Conservation (phyloP, 169 alveolate genomes). For the Plasmodium relictum region DNA sequence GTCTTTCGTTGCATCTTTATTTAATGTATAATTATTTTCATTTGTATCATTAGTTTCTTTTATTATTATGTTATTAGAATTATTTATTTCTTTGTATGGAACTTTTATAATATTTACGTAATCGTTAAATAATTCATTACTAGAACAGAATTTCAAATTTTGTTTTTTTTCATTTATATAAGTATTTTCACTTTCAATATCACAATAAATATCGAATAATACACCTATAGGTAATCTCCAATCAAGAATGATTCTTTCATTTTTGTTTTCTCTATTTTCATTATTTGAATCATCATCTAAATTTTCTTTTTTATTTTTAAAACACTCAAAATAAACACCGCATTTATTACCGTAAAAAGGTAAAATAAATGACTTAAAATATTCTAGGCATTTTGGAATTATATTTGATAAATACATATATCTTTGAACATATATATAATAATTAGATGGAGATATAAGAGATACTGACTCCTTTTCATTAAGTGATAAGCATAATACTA, state of each 20-base stretch:
- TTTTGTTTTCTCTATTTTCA: not conserved
- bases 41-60: not conserved
- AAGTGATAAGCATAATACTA: constrained; percentile 47
- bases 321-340: constrained; percentile 66
- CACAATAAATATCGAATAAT: constrained; percentile 62
- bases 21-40: not conserved
- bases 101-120: constrained; percentile 36
- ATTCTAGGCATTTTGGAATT: constrained; percentile 64
- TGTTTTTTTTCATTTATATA: not conserved
- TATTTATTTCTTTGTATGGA: not conserved
- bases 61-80: not conserved
- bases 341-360: constrained; percentile 62
- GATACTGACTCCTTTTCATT: constrained; percentile 50
- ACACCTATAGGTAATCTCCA: constrained; percentile 77
- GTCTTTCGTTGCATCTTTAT: not conserved
- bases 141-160: constrained; percentile 30
- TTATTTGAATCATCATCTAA: not conserved
- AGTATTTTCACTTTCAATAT: constrained; percentile 21
- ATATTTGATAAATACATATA: constrained; percentile 69
- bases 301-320: not conserved
- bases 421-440: constrained; percentile 55
- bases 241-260: constrained; percentile 44
- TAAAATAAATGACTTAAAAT: constrained; percentile 58
- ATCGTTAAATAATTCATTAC: constrained; percentile 31
- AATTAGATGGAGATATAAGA: constrained; percentile 45